A percentile compares a stretch with the other conserved stretches of the same genome.
phyloP scores from a whole-genome alignment of 805 yeast species.

The Spencermartinsiella europaea region DNA sequence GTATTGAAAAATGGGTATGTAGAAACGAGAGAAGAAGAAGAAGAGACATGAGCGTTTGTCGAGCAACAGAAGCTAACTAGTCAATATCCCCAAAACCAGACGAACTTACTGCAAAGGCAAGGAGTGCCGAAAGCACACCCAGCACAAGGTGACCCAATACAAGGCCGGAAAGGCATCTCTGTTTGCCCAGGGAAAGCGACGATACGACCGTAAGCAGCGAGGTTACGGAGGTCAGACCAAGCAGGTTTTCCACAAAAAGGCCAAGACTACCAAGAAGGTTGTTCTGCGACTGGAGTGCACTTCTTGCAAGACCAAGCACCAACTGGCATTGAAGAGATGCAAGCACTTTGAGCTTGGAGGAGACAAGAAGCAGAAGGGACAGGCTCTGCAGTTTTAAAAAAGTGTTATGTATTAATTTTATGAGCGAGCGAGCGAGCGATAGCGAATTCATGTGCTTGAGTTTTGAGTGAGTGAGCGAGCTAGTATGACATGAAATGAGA shows the following conservation, averaged over 20 bases:
- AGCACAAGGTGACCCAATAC: slow-evolving; percentile 99
- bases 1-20: slow-evolving; percentile 10
- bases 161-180: slow-evolving; percentile 99
- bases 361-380: slow-evolving; percentile 99
- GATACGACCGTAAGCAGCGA: slow-evolving; percentile 99
- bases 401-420: background rate
- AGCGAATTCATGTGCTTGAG: too few species aligned
- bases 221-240: slow-evolving; percentile 99
- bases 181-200: slow-evolving; percentile 99
- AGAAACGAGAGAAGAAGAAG: background rate
- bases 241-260: slow-evolving; percentile 99
- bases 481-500: too few species aligned
- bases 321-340: slow-evolving; percentile 97
- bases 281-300: slow-evolving; percentile 99
- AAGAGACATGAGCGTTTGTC: background rate
- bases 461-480: too few species aligned
- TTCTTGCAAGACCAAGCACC: slow-evolving; percentile 97
- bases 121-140: slow-evolving; percentile 99
- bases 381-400: slow-evolving; percentile 96
- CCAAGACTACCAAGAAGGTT: slow-evolving; percentile 99
- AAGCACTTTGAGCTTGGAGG: slow-evolving; percentile 99
- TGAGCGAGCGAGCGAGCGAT: background rate
- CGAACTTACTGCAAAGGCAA: slow-evolving; percentile 99
- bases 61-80: slow-evolving; percentile 42
- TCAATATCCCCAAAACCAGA: slow-evolving; percentile 99